These are phyloP conservation scores for Magnaporthiopsis incrustans DNA, from an alignment of 2,329 filamentous ascomycete species.

Conservation along the genomic window DNA sequence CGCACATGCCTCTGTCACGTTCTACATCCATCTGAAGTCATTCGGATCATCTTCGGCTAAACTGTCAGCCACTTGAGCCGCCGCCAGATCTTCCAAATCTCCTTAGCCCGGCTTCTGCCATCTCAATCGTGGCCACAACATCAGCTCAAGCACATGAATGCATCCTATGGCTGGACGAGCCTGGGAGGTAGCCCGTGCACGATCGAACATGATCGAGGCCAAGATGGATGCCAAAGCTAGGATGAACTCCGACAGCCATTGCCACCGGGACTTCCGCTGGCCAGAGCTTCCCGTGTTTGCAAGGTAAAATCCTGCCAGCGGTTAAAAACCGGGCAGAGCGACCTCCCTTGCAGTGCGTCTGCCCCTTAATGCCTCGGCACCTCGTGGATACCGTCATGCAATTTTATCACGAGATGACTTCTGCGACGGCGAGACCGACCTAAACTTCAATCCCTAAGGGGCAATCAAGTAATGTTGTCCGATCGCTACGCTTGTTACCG, in stretches of 20 bases:
- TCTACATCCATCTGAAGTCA: neutral
- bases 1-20: neutral
- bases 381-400: neutral
- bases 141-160: neutral
- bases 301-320: neutral
- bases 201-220: neutral
- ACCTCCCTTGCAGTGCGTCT: neutral
- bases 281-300: neutral
- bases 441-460: neutral
- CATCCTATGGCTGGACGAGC: neutral
- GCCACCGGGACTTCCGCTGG: no score
- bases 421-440: neutral
- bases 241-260: neutral
- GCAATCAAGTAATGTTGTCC: neutral
- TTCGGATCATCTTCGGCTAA: slow-evolving; percentile 1
- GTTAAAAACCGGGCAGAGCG: neutral
- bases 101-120: neutral
- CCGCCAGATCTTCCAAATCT: no score
- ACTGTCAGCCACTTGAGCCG: neutral
- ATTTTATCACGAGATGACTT: neutral
- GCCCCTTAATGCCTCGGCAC: neutral
- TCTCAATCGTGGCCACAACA: neutral
- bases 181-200: neutral
- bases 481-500: neutral
- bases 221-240: neutral